Evolutionary conservation across 176 grass and related monocot genomes (phyloP).

Genomic region (Aegilops tauschii): DNA sequence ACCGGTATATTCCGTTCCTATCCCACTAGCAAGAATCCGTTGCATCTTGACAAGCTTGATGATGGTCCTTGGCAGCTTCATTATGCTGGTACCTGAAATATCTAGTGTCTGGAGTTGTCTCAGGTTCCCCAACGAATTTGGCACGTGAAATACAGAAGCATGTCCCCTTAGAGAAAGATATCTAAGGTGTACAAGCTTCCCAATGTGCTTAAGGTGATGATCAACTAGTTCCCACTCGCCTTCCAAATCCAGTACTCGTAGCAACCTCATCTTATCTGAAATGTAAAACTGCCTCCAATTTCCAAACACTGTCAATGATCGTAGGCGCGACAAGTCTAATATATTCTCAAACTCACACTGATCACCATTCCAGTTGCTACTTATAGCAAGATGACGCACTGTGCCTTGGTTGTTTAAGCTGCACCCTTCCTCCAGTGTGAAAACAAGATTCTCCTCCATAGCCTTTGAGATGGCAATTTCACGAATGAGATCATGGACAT

Average conservation of each 20-base stretch:
- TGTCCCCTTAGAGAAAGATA: neutral
- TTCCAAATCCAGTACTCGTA: neutral
- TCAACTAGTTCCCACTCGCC: fast-evolving
- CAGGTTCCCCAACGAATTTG: neutral
- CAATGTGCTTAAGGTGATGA: neutral
- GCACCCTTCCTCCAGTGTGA: neutral
- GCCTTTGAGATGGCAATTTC: neutral
- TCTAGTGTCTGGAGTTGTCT: neutral
- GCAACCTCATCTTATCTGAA: neutral
- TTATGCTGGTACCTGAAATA: neutral
- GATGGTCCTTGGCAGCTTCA: neutral
- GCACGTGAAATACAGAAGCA: neutral
- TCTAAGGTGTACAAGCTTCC: neutral
- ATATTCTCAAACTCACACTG: neutral
- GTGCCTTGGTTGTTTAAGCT: neutral
- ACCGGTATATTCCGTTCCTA: too few relatives aligned
- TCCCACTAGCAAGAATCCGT: fast-evolving
- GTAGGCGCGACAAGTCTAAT: neutral
- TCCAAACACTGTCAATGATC: neutral
- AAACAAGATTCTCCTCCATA: neutral
- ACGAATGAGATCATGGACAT: neutral
- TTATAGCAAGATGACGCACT: neutral
- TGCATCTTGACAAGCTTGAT: neutral
- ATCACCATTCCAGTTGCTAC: neutral
- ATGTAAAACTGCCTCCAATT: neutral